Evolutionary conservation across 768 basidiomycete species (phyloP), one percentile per base, ranked within the genome.

Genomic region (Tricholoma furcatifolium): DNA sequence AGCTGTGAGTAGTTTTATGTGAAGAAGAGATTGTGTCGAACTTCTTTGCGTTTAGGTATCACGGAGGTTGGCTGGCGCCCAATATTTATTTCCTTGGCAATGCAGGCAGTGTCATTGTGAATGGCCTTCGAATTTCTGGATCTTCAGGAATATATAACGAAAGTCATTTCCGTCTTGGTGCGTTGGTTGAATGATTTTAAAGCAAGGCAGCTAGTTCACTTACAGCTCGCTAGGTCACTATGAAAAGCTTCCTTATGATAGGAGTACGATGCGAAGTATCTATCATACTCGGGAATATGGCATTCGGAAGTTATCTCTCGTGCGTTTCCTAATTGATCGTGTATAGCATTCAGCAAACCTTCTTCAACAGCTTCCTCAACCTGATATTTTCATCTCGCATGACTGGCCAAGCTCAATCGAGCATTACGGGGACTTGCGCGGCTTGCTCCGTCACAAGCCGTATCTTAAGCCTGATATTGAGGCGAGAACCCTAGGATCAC

Each of bases 51-150:
- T 42, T 30, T 48, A 95, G 93, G 52, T 98, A 93, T 67, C 91
- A 98, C 61, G 95, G 96, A 15, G 96, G 94, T 6, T 98, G 96
- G 95, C 70, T 98, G 10, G 97, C 96, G 0, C 91, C 90, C 0
- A 95, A 97, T 64, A 95, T 99, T 48, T 99, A 97, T 70, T 98
- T 91, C 67, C 81, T 99, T 2, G 97, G 97, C 0, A 83, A 87
- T 62, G 93, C 94, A 2, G 95, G 95, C 0, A 91, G 89, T 47
- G 78, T 99, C 0, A 81, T 87, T 32, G 84, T 97, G 23, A 88
- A 96, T 61, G 95, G 94, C 0, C 57, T 98, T 18, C 80, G 92
- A 7, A 90, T 99, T 40, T 85, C 89, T 17, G 97, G 97, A 3
- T 84, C 88, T 2, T 96, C 93, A 9, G 96, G 97, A 20, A 98